Base-by-base conservation (phyloP, 2,329 filamentous ascomycete species). In the Pseudogymnoascus pannorum region DNA sequence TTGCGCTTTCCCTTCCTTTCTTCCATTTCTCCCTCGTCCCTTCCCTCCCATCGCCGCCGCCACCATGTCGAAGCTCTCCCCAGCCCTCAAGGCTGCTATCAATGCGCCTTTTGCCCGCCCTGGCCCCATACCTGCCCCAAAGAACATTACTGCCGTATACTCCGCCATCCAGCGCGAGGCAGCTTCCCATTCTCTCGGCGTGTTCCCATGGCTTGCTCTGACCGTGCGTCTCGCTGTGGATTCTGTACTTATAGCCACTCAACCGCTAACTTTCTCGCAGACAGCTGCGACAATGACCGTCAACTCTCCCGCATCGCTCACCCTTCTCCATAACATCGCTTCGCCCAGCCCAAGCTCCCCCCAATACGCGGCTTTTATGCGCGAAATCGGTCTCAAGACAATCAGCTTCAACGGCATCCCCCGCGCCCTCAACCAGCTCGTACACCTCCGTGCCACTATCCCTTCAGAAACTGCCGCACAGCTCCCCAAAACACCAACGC, bases 201-300 rank as follows among this genome's bases (percentile, higher is more conserved):
- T 77, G 60, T 78, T 81, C 64, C 83, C 86, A 54, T 91, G 87
- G 87, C 73, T 91, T 14, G 81, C 84, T 12, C 74, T 89, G 35
- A 86, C 87, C 35, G 86, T 87, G 71, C 11, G 77, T 67, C 4
- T 7, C 33, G 3, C 35, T n/a, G 1, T 26, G 16, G n/a, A 7
- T 20, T 9, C 11, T 22, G 14, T 44, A 31, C 51, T 44, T 59
- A 57, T 33, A 38, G 20, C n/a, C n/a, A n/a, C n/a, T n/a, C n/a
- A n/a, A n/a, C 33, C 24, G 5, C 66, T 68, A 57, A 66, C 33
- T n/a, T 20, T 16, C 14, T 29, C 11, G 54, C 60, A 91, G 86
- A 88, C 90, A 0, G 91, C 90, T 29, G 87, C 90, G 18, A 91
- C 89, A 1, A 89, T 93, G 76, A 94, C 91, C 1, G 85, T 94